Evolutionary conservation across 2,329 filamentous ascomycete species (phyloP), one percentile per base, ranked within the genome.

Genomic region (Ophiocordyceps australis): DNA sequence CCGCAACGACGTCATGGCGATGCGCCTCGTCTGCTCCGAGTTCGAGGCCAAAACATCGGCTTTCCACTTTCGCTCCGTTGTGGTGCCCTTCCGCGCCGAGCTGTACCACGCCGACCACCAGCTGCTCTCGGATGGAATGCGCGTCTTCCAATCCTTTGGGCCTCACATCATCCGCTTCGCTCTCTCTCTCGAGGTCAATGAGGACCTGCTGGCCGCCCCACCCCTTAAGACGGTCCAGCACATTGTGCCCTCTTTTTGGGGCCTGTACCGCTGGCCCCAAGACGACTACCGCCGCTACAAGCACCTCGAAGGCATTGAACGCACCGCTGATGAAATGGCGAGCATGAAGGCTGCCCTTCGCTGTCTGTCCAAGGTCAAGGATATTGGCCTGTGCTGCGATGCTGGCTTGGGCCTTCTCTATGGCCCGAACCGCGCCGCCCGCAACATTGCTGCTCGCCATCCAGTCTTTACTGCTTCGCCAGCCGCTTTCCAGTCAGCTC

Each of bases 311-410:
- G 59, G 57, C 7, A 54, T 77, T 3, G 73, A 77, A 39, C 52
- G 61, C 26, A 62, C 66, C 8, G 70, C 73, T 5, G 73, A 79
- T 35, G 68, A 74, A 37, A 68, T 61, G 0, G 53, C 57, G 8
- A 59, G 58, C 17, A 71, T 77, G 65, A 66, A 59, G 32, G 52
- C 57, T 18, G 70, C 73, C 4, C 59, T 81, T 29, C 53, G 54
- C 9, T 62, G 59, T 27, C 54, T 78, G 2, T 48, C 41, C 3
- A 54, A 57, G 7, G 62, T 74, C 3, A 56, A 53, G 19, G 70
- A 77, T 32, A 55, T 81, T n/a, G 74, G 66, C 0, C 46, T 81
- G 4, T 76, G 68, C 12, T 59, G 77, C 21, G 69, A 77, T 38
- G 71, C 62, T 29, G 73, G 74, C 8, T 54, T 79, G 20, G 75